These are phyloP conservation scores for Crithidia sp. DNA, from an alignment of 208 protist species.

Conservation along the genomic window DNA sequence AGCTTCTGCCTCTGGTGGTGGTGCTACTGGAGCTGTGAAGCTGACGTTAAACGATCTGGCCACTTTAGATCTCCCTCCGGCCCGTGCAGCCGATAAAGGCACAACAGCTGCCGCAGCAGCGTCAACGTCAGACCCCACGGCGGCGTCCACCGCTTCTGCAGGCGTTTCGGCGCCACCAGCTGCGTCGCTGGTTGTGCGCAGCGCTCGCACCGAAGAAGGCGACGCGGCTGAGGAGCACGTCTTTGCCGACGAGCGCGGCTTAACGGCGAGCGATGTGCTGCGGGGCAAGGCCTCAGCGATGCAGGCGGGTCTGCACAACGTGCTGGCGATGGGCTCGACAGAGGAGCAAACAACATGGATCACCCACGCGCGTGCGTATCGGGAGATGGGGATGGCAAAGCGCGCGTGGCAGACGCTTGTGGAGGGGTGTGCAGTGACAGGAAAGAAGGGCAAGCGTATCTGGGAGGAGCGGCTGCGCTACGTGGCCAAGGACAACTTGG, in stretches of 20 bases:
- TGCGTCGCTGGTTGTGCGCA: conserved; percentile 45
- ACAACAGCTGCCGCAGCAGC: neutral
- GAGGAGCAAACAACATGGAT: conserved; percentile 88
- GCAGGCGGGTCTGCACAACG: conserved; percentile 52
- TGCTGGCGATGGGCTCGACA: conserved; percentile 78
- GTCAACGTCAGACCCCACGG: neutral
- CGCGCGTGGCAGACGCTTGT: conserved; percentile 68
- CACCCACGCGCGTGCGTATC: conserved; percentile 72
- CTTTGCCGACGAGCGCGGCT: conserved; percentile 73
- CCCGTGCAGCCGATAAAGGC: neutral
- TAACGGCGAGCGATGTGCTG: conserved; percentile 75
- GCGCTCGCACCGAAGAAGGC: conserved; percentile 69
- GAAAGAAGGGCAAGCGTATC: conserved; percentile 66
- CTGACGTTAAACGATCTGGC: conserved; percentile 58
- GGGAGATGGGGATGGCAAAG: conserved; percentile 72
- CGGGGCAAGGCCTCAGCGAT: conserved; percentile 36
- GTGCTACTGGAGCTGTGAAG: conserved; percentile 18
- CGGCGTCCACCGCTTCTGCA: neutral
- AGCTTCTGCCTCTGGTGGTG: neutral
- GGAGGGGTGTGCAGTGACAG: conserved; percentile 72
- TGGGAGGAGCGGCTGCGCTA: conserved; percentile 78
- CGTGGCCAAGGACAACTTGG: conserved; percentile 33
- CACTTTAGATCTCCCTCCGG: conserved; percentile 24
- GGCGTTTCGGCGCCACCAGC: neutral
- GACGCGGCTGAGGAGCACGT: conserved; percentile 71